Evolutionary conservation across 2,329 filamentous ascomycete species (phyloP).

Genomic region (Nigrospora sphaerica): DNA sequence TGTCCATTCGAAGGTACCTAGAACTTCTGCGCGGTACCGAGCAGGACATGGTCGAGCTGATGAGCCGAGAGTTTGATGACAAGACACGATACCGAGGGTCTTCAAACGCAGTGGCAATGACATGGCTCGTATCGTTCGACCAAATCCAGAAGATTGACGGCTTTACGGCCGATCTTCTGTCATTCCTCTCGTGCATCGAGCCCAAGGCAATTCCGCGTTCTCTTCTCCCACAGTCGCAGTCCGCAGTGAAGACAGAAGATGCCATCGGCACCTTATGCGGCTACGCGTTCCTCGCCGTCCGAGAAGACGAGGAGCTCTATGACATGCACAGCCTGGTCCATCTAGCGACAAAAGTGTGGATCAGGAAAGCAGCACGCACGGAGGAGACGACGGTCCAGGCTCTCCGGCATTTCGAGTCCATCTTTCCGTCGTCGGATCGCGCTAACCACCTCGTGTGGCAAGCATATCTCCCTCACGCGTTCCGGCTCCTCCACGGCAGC

Average conservation of each 20-base stretch:
- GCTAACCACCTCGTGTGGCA: constrained; percentile 12
- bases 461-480: constrained; percentile 19
- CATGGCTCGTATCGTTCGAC: constrained; percentile 33
- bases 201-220: constrained; percentile 28
- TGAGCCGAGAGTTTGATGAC: too few species aligned
- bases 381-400: constrained; percentile 1
- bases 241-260: constrained; percentile 10
- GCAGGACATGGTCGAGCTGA: too few species aligned
- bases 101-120: constrained; percentile 27
- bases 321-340: constrained; percentile 31
- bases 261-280: constrained; percentile 23
- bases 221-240: constrained; percentile 15
- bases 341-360: constrained; percentile 21
- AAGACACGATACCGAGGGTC: constrained; percentile 19
- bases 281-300: constrained; percentile 23
- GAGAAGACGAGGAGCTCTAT: constrained; percentile 14
- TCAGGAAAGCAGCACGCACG: constrained; percentile 4
- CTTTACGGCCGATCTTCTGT: constrained; percentile 26
- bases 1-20: too few species aligned
- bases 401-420: background rate
- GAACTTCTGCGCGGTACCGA: too few species aligned
- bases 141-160: constrained; percentile 20
- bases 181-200: constrained; percentile 31
- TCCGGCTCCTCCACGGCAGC: constrained; percentile 12
- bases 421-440: constrained; percentile 4